A percentile compares a stretch with the other conserved stretches of the same genome.
Evolutionary conservation across 352 stramenopile species (phyloP).

Genomic region (Pythium myriotylum): DNA sequence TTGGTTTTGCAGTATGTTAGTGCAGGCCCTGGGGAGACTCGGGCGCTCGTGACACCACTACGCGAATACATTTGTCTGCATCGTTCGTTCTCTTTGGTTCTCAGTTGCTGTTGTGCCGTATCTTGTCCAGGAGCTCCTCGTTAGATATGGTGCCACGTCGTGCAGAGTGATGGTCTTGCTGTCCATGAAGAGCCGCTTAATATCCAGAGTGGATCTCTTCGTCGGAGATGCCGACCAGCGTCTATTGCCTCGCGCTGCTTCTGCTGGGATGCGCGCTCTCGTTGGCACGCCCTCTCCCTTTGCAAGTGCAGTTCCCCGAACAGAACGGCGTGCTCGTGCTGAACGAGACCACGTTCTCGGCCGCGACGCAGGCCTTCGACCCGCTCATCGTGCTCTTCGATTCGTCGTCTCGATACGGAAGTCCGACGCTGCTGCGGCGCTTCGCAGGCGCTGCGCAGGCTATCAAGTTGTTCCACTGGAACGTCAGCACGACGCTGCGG

Average conservation of each 20-base stretch:
- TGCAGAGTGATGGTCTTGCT: slow-evolving; percentile 13
- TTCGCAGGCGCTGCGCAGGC: slow-evolving; percentile 38
- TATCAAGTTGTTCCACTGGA: slow-evolving; percentile 25
- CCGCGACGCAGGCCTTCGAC: slow-evolving; percentile 25
- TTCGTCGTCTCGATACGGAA: slow-evolving; percentile 31
- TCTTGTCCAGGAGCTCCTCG: background rate
- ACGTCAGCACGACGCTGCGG: slow-evolving; percentile 18
- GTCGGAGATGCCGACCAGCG: too few relatives aligned
- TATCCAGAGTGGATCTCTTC: too few relatives aligned
- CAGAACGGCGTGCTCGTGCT: slow-evolving; percentile 38
- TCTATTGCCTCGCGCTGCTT: background rate
- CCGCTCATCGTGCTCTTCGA: slow-evolving; percentile 53
- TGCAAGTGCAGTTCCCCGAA: slow-evolving; percentile 17
- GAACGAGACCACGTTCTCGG: slow-evolving; percentile 20
- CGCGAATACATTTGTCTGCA: too few relatives aligned
- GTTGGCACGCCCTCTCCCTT: background rate
- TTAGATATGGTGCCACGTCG: too few relatives aligned
- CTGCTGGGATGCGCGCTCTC: background rate
- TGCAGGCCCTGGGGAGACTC: background rate
- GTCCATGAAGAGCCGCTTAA: slow-evolving; percentile 10
- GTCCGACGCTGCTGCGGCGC: slow-evolving; percentile 30
- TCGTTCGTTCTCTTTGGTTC: slow-evolving; percentile 6
- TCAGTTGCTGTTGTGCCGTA: slow-evolving; percentile 19
- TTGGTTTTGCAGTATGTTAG: slow-evolving; percentile 17
- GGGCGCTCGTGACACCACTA: background rate